A percentile compares a stretch with the other conserved stretches of the same genome.
Evolutionary conservation across 352 stramenopile genomes (phyloP).

Genomic region (Phytopythium kandeliae): DNA sequence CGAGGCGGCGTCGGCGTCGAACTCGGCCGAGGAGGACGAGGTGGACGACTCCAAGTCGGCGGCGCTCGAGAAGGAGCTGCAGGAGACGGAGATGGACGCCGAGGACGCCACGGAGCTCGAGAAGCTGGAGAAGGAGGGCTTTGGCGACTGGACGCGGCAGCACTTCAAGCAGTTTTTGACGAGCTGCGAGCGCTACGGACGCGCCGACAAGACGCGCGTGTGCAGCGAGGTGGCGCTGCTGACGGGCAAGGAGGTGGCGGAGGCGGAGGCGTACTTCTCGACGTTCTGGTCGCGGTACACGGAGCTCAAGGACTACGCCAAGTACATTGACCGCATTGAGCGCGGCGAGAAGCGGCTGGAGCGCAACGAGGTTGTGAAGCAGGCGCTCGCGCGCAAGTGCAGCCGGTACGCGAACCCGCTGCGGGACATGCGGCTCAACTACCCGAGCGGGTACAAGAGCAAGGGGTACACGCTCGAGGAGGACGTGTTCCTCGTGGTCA

Average conservation of each 20-base stretch:
- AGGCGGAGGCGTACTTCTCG: conserved; percentile 95
- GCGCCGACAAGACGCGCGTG: conserved; percentile 87
- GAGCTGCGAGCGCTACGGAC: conserved; percentile 92
- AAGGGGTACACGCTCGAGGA: conserved; percentile 96
- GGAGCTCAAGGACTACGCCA: conserved; percentile 90
- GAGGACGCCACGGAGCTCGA: conserved; percentile 66
- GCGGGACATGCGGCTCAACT: conserved; percentile 84
- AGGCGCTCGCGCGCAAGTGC: conserved; percentile 94
- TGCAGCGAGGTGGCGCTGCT: conserved; percentile 88
- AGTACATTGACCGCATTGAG: conserved; percentile 96
- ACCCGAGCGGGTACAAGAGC: conserved; percentile 90
- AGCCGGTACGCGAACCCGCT: conserved; percentile 93
- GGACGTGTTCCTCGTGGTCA: conserved; percentile 97
- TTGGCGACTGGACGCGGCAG: conserved; percentile 93
- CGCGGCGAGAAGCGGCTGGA: conserved; percentile 95
- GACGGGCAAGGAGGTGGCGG: conserved; percentile 85
- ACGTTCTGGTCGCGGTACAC: conserved; percentile 94
- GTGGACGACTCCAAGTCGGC: conserved; percentile 44
- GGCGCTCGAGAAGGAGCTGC: conserved; percentile 76
- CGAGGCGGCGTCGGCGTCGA: conserved; percentile 37
- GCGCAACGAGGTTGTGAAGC: conserved; percentile 94
- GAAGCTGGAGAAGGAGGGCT: conserved; percentile 84
- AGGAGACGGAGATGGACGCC: conserved; percentile 67
- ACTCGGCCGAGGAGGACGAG: conserved; percentile 59
- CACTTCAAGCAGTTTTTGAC: conserved; percentile 88